phyloP scores from a whole-genome alignment of 2,329 filamentous ascomycete genomes.

The Tolypocladium paradoxum region DNA sequence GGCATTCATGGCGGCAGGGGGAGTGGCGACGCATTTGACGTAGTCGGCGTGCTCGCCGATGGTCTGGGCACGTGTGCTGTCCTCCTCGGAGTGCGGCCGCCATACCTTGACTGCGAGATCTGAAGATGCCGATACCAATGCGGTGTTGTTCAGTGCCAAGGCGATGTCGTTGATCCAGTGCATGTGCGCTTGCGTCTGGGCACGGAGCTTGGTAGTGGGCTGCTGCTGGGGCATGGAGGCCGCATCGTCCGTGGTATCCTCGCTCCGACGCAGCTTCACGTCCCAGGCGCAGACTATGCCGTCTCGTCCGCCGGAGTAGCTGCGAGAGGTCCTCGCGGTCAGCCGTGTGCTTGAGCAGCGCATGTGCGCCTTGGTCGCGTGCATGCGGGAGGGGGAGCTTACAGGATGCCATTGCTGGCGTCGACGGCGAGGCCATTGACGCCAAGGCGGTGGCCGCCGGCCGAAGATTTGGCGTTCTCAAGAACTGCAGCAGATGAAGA shows the following conservation, averaged over 20 bases:
- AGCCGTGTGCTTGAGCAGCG: neutral
- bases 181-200: slow-evolving; percentile 66
- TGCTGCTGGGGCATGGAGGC: slow-evolving; percentile 17
- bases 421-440: slow-evolving; percentile 93
- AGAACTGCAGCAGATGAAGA: slow-evolving; percentile 31
- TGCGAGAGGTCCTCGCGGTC: slow-evolving; percentile 24
- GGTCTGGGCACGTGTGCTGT: slow-evolving; percentile 45
- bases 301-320: slow-evolving; percentile 92
- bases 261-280: slow-evolving; percentile 47
- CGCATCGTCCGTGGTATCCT: slow-evolving; percentile 15
- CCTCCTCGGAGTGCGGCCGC: slow-evolving; percentile 58
- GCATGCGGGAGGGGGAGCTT: slow-evolving; percentile 24
- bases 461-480: slow-evolving; percentile 46
- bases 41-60: slow-evolving; percentile 95
- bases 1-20: slow-evolving; percentile 45
- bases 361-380: neutral
- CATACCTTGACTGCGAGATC: slow-evolving; percentile 89
- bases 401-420: slow-evolving; percentile 74
- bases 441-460: slow-evolving; percentile 79
- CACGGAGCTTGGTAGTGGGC: slow-evolving; percentile 45
- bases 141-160: slow-evolving; percentile 65
- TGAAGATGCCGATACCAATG: slow-evolving; percentile 83
- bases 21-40: slow-evolving; percentile 84
- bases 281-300: slow-evolving; percentile 96
- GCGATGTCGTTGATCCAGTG: slow-evolving; percentile 95